Evolutionary conservation across 2,329 filamentous ascomycete genomes (phyloP), one percentile per base, ranked within the genome.

Genomic region (Cladophialophora chaetospira): DNA sequence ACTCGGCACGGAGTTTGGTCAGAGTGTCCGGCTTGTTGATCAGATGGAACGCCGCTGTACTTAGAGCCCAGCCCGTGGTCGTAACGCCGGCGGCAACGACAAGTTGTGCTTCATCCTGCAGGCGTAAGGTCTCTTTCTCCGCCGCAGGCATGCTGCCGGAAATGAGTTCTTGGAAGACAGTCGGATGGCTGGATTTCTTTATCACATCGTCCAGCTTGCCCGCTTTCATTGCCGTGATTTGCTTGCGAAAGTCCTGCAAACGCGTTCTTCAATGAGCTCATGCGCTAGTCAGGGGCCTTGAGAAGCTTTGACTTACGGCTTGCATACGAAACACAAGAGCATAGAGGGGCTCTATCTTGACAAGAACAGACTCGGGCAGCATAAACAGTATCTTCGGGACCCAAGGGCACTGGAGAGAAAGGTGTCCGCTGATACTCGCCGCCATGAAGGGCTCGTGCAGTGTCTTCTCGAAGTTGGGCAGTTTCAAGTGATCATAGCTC

Each of bases 401-500:
- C 6, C 66, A n/a, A 1, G 64, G 62, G 10, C 66, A 67, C 15
- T 48, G 28, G 57, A 68, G 29, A 48, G 59, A 29, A 57, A 55
- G 21, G 61, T 38, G 1, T 58, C 57, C 13, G 51, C 57, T 23
- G 25, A 56, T 26, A 53, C 57, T 15, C 15, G 49, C 21, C 42
- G 53, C 23, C 35, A 53, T 9, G 53, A 56, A 29, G 31, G 55
- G 47, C 42, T 53, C 28, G 53, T 68, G 64, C 15, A 44, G 58
- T 28, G 28, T 61, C 33, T 35, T 45, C 8, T 49, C 45, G 44
- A 49, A 69, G 46, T 68, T 64, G 2, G 63, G 61, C 25, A 65
- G 55, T 47, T 73, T 69, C 11, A 73, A 63, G 35, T 68, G 69
- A 0, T 61, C 61, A 10, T 63, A 64, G 42, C 69, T 64, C 29